phyloP scores from a whole-genome alignment of 2,329 filamentous ascomycete species.

The Ceratocystis lukuohia region DNA sequence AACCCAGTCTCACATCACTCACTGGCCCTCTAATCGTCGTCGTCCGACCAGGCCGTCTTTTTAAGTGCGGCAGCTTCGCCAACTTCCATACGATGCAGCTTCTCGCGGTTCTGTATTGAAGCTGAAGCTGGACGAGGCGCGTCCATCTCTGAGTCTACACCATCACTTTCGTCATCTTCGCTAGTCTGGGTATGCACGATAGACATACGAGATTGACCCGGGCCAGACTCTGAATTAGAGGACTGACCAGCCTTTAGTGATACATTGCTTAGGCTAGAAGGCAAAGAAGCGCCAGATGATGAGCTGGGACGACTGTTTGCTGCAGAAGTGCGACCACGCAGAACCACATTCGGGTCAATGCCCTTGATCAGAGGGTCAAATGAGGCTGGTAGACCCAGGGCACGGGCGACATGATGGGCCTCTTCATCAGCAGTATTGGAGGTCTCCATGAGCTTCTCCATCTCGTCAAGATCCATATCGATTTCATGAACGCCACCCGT shows the following conservation, averaged over 20 bases:
- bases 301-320: conserved; percentile 14
- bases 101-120: conserved; percentile 37
- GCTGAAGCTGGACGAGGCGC: conserved; percentile 32
- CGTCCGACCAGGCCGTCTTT: conserved; percentile 29
- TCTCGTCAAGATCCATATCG: conserved; percentile 39
- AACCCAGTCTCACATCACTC: not conserved
- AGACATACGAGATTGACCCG: not conserved
- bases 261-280: not conserved
- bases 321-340: conserved; percentile 20
- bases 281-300: conserved; percentile 6
- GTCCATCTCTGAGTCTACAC: conserved; percentile 31
- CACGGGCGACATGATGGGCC: conserved; percentile 50
- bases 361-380: conserved; percentile 54
- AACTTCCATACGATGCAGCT: conserved; percentile 46
- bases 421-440: conserved; percentile 47
- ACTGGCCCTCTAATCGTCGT: conserved; percentile 26
- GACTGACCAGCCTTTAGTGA: not conserved
- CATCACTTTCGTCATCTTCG: conserved; percentile 28
- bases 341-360: conserved; percentile 27
- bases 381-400: conserved; percentile 46
- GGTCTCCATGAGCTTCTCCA: conserved; percentile 40
- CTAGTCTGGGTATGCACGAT: conserved; percentile 25
- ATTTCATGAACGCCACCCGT: conserved; percentile 44
- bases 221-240: conserved; percentile 3
- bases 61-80: conserved; percentile 42